Conservation (phyloP, 768 basidiomycete genomes). For the Psilocybe tampanensis region DNA sequence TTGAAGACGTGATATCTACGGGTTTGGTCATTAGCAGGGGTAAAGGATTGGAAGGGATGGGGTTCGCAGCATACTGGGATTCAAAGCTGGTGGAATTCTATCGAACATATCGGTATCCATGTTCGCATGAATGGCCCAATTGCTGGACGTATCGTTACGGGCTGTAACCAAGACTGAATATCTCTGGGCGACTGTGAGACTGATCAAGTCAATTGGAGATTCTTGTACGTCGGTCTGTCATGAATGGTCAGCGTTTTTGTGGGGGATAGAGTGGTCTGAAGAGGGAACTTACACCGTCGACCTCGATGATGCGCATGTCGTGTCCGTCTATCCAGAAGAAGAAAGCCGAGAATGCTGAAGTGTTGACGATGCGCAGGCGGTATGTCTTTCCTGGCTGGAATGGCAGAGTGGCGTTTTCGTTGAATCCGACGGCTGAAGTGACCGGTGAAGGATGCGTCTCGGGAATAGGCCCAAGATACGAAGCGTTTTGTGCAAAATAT, state of each 20-base stretch:
- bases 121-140: constrained; percentile 91
- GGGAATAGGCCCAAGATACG: constrained; percentile 65
- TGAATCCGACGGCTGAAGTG: constrained; percentile 73
- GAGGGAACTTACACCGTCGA: constrained; percentile 64
- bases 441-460: constrained; percentile 52
- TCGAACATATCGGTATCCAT: constrained; percentile 95
- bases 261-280: neutral
- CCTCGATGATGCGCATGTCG: constrained; percentile 83
- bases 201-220: constrained; percentile 69
- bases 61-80: constrained; percentile 63
- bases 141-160: constrained; percentile 78
- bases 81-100: constrained; percentile 65
- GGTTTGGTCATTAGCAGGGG: neutral
- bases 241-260: constrained; percentile 1
- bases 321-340: constrained; percentile 92
- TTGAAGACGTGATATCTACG: constrained; percentile 79
- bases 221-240: constrained; percentile 75
- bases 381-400: constrained; percentile 92
- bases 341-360: constrained; percentile 71
- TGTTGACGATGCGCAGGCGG: constrained; percentile 85
- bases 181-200: constrained; percentile 85
- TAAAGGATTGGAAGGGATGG: neutral
- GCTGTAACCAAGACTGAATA: constrained; percentile 94
- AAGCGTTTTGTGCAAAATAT: constrained; percentile 77
- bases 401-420: constrained; percentile 81